A percentile compares a stretch with the other conserved stretches of the same genome.
These are phyloP conservation scores for Warburgia ugandensis DNA, from an alignment of 164 flowering plant species.

Conservation along the genomic window DNA sequence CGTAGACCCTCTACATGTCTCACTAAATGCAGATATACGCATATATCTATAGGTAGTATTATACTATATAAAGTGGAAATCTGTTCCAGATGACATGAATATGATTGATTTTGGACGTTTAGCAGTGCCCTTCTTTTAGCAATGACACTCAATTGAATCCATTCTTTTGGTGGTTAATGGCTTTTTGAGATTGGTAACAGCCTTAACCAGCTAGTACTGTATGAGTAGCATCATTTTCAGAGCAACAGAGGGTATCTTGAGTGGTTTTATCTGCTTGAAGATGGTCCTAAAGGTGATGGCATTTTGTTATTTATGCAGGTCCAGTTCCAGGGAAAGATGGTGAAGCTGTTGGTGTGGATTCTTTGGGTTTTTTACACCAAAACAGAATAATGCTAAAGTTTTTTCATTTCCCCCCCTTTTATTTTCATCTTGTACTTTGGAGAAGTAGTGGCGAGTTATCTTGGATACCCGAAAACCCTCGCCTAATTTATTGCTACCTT, in stretches of 20 bases:
- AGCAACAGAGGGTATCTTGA: neutral
- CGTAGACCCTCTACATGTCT: neutral
- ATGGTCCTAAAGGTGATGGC: neutral
- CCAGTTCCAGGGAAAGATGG: constrained; percentile 64
- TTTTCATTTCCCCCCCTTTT: constrained; percentile 1
- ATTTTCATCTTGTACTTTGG: constrained; percentile 10
- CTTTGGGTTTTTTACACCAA: constrained; percentile 2
- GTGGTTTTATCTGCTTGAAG: neutral
- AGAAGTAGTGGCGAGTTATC: constrained; percentile 8
- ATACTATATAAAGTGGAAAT: neutral
- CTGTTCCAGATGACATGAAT: neutral
- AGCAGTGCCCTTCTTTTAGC: neutral
- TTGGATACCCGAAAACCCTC: constrained; percentile 8
- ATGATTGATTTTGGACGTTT: neutral
- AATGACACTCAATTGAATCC: neutral
- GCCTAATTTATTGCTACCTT: constrained; percentile 21
- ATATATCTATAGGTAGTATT: neutral
- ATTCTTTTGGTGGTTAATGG: neutral
- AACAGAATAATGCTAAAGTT: constrained; percentile 4
- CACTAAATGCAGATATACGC: neutral
- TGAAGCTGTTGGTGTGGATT: constrained; percentile 18
- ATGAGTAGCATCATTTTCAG: neutral
- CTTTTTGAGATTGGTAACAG: neutral
- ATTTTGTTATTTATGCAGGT: constrained; percentile 29
- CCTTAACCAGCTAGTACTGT: too few species aligned